Evolutionary conservation across 257 asterid species (phyloP).

Genomic region (Petrea volubilis): DNA sequence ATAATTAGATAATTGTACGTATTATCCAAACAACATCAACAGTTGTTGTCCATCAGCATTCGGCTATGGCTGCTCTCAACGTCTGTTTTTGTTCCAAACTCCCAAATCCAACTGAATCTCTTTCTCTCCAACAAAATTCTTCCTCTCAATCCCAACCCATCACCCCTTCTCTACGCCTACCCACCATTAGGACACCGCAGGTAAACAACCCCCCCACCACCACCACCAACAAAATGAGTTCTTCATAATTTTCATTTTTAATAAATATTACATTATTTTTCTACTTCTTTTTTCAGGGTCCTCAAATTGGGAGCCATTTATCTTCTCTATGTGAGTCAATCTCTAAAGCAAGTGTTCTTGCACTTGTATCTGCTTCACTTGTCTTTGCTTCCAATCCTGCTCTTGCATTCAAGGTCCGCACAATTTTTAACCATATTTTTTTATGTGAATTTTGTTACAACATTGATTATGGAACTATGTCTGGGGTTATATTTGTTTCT

Average conservation of each 20-base stretch:
- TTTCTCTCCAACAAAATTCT: constrained; percentile 14
- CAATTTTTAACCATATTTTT: not conserved
- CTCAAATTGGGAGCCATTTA: constrained; percentile 24
- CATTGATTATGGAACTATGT: constrained; percentile 4
- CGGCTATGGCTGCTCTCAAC: constrained; percentile 64
- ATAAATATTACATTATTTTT: not conserved
- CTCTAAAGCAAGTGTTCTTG: constrained; percentile 60
- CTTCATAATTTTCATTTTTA: not conserved
- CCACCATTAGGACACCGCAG: constrained; percentile 23
- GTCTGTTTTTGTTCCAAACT: constrained; percentile 51
- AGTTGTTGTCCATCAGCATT: constrained; percentile 21
- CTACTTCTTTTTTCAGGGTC: constrained; percentile 33
- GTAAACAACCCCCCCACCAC: constrained; percentile 20
- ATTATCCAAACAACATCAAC: constrained; percentile 28
- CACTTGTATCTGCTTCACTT: constrained; percentile 72
- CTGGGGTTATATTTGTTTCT: not conserved
- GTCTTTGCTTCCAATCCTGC: constrained; percentile 82
- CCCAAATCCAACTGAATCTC: constrained; percentile 35
- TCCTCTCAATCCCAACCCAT: constrained; percentile 23
- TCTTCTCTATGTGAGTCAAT: constrained; percentile 45
- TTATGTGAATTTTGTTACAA: not conserved
- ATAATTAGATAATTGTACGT: constrained; percentile 16
- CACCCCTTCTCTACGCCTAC: constrained; percentile 22
- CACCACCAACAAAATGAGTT: not conserved
- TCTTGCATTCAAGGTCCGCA: constrained; percentile 78